These are phyloP conservation scores for Geotrichum candidum DNA, from an alignment of 1,139 yeast genomes.

Conservation along the genomic window DNA sequence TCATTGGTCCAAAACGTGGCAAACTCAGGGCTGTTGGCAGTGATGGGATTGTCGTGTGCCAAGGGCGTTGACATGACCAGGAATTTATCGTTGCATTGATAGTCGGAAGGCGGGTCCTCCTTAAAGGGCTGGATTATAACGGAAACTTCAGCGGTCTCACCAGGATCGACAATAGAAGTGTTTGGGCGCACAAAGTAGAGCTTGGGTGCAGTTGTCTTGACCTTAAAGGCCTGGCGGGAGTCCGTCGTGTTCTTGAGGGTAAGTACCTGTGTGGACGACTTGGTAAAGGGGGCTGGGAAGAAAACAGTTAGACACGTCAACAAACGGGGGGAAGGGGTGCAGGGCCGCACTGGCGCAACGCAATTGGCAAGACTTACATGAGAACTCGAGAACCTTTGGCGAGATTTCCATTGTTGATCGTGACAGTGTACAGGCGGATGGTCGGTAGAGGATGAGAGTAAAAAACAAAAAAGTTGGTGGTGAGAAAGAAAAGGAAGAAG, in stretches of 20 bases:
- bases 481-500: not conserved
- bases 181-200: slow-evolving; percentile 94
- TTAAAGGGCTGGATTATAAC: slow-evolving; percentile 77
- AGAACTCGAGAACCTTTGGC: slow-evolving; percentile 60
- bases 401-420: slow-evolving; percentile 49
- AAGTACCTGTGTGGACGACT: slow-evolving; percentile 64
- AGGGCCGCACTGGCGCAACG: not conserved
- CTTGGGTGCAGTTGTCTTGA: slow-evolving; percentile 97
- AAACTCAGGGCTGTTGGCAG: not conserved
- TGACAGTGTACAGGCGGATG: slow-evolving; percentile 3
- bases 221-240: slow-evolving; percentile 76
- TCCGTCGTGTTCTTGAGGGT: slow-evolving; percentile 60
- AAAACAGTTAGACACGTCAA: not conserved
- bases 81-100: slow-evolving; percentile 86
- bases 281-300: slow-evolving; percentile 52
- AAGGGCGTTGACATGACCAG: slow-evolving; percentile 63
- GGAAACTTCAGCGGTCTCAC: slow-evolving; percentile 63
- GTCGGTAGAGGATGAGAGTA: slow-evolving; percentile 1
- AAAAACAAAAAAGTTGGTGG: not conserved
- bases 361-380: slow-evolving; percentile 49
- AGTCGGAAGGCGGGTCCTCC: slow-evolving; percentile 65
- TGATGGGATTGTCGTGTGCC: slow-evolving; percentile 17
- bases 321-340: not conserved
- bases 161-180: slow-evolving; percentile 75
- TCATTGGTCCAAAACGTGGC: slow-evolving; percentile 1